Conservation (phyloP, 176 grass and related monocot genomes). For the Phoenix roebelenii region DNA sequence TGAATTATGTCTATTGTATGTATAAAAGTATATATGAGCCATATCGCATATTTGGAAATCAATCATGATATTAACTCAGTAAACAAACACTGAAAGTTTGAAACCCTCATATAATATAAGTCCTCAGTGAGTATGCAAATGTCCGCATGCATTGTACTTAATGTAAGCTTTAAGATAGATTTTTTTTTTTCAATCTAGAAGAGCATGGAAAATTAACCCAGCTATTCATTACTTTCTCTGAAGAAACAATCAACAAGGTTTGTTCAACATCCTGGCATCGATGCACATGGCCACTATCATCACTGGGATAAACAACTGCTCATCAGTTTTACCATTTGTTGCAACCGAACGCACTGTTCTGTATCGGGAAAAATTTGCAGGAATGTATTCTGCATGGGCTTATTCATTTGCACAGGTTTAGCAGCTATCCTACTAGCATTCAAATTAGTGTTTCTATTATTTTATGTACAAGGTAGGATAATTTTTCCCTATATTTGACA, state of each 20-base stretch:
- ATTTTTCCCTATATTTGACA: slow-evolving; percentile 1
- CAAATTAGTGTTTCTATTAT: background rate
- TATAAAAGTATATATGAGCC: too few relatives aligned
- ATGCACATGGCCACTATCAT: slow-evolving; percentile 42
- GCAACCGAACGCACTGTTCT: slow-evolving; percentile 44
- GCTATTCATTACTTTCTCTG: slow-evolving; percentile 1
- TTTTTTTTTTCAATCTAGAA: too few relatives aligned
- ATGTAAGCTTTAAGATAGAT: too few relatives aligned
- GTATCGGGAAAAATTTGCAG: slow-evolving; percentile 67
- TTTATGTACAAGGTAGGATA: background rate
- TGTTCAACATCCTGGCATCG: slow-evolving; percentile 67
- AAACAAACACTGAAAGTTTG: too few relatives aligned
- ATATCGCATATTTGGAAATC: too few relatives aligned
- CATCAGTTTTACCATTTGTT: slow-evolving; percentile 46
- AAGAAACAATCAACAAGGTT: slow-evolving; percentile 53
- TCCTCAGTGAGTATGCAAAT: too few relatives aligned
- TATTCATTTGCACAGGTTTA: slow-evolving; percentile 64
- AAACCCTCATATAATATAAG: too few relatives aligned
- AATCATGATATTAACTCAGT: too few relatives aligned
- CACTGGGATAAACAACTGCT: slow-evolving; percentile 46
- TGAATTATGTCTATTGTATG: too few relatives aligned
- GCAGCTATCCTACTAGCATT: background rate
- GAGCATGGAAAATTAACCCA: too few relatives aligned
- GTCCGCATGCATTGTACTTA: too few relatives aligned
- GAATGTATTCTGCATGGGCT: slow-evolving; percentile 80